Evolutionary conservation across 495 filamentous ascomycete species (phyloP).

Genomic region (Pseudevernia furfuracea): DNA sequence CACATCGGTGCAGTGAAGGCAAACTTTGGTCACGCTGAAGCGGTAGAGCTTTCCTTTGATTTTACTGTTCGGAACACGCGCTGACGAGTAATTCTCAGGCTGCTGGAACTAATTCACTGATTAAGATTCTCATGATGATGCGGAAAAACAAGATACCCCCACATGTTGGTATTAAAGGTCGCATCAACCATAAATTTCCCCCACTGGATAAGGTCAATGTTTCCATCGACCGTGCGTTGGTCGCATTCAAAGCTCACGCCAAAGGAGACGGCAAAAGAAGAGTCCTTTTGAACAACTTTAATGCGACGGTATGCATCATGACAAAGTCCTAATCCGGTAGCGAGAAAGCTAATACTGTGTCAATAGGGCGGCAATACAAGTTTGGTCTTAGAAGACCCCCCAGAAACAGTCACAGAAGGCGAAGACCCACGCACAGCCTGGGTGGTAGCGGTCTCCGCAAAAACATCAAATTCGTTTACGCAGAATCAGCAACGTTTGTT

Average conservation of each 20-base stretch:
- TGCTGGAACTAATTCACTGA: constrained; percentile 30
- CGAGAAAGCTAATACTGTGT: background rate
- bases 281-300: constrained; percentile 36
- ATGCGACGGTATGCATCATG: constrained; percentile 20
- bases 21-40: constrained; percentile 38
- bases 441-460: constrained; percentile 33
- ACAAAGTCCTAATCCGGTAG: background rate
- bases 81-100: constrained; percentile 13
- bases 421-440: constrained; percentile 29
- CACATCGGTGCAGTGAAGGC: constrained; percentile 36
- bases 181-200: constrained; percentile 26
- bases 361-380: constrained; percentile 31
- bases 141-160: constrained; percentile 34
- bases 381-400: constrained; percentile 37
- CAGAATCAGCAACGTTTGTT: constrained; percentile 33
- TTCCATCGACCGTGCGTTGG: constrained; percentile 24
- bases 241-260: constrained; percentile 13
- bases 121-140: constrained; percentile 36
- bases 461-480: constrained; percentile 31
- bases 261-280: constrained; percentile 23
- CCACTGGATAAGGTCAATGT: constrained; percentile 26
- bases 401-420: constrained; percentile 14
- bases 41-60: constrained; percentile 13
- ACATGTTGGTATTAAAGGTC: constrained; percentile 28
- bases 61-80: background rate